Evolutionary conservation across 306 rosid species (phyloP).

Genomic region (Quercus parvula): DNA sequence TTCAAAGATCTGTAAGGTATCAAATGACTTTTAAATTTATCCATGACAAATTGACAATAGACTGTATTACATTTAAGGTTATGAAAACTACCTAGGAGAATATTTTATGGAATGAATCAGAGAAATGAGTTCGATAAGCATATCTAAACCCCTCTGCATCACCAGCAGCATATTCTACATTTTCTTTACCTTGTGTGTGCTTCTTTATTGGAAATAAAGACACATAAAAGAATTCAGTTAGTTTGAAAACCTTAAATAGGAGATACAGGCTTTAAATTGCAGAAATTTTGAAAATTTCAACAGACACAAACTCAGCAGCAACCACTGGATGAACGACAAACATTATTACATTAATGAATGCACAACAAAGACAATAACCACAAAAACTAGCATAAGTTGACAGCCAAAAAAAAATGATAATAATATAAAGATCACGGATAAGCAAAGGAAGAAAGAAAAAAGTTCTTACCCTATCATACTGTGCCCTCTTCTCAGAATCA

Average conservation of each 20-base stretch:
- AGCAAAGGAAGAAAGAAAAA: not conserved
- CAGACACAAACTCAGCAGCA: constrained; percentile 7
- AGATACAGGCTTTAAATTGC: constrained; percentile 11
- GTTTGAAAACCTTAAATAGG: constrained; percentile 16
- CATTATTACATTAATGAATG: not conserved
- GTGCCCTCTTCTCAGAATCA: constrained; percentile 71
- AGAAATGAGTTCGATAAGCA: constrained; percentile 67
- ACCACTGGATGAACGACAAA: not conserved
- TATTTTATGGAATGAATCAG: constrained; percentile 80
- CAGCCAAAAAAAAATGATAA: constrained; percentile 10
- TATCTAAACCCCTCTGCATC: constrained; percentile 52
- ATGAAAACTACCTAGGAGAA: constrained; percentile 74
- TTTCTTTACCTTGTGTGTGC: constrained; percentile 41
- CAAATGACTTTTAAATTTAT: not conserved
- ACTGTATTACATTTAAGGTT: not conserved
- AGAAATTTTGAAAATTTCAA: constrained; percentile 20
- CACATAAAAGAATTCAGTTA: constrained; percentile 19
- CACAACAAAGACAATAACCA: not conserved
- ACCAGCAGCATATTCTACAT: constrained; percentile 40
- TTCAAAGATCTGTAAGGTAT: constrained; percentile 80
- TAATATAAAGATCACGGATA: not conserved
- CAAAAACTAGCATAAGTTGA: not conserved
- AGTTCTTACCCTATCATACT: constrained; percentile 58
- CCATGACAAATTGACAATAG: not conserved
- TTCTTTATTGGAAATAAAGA: constrained; percentile 40